Conservation (phyloP, 1,284 basidiomycete genomes). For the Schizophyllum commune region DNA sequence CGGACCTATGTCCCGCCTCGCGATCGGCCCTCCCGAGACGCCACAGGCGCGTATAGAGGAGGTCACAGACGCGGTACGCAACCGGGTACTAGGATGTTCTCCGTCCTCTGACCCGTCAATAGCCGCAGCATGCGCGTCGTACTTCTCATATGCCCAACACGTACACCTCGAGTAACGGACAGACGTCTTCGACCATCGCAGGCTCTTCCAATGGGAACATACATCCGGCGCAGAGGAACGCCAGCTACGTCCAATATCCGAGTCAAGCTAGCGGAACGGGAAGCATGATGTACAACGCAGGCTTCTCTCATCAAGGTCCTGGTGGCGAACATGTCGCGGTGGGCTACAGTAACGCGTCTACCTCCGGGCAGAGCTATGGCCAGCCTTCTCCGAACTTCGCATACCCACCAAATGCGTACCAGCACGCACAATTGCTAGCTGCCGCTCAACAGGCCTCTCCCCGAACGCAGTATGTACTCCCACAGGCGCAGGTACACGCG, state of each 20-base stretch:
- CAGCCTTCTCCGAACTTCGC: too few species aligned
- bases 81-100: not conserved
- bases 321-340: too few species aligned
- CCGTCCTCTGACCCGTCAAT: not conserved
- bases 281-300: too few species aligned
- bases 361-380: too few species aligned
- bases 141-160: not conserved
- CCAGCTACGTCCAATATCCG: not conserved
- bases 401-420: too few species aligned
- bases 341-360: too few species aligned
- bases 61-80: not conserved
- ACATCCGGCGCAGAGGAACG: not conserved
- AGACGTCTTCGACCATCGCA: not conserved
- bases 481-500: too few species aligned
- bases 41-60: not conserved
- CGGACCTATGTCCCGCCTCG: not conserved
- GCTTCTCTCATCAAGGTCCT: too few species aligned
- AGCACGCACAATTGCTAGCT: too few species aligned
- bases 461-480: too few species aligned
- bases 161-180: not conserved
- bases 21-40: not conserved
- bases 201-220: not conserved
- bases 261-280: too few species aligned
- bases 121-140: not conserved
- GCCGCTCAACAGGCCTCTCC: too few species aligned